Evolutionary conservation across 306 rosid species (phyloP).

Genomic region (Inga leiocalycina): DNA sequence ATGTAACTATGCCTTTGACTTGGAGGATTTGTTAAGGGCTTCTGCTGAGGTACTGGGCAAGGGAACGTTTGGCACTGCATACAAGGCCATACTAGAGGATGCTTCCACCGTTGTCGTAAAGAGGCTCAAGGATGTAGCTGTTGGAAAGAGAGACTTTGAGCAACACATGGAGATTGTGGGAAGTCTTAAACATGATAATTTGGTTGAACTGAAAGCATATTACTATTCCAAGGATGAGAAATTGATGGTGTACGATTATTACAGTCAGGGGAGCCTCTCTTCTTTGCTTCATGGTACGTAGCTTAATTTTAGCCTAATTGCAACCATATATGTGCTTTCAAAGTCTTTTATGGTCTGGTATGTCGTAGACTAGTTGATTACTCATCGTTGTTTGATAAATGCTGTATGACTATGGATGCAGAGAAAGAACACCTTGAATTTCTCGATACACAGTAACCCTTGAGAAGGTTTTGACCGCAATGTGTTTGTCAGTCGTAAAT

Average conservation of each 20-base stretch:
- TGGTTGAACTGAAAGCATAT: constrained; percentile 82
- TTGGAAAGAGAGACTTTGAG: constrained; percentile 73
- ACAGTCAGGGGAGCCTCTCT: constrained; percentile 71
- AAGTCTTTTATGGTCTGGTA: not conserved
- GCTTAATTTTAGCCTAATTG: constrained; percentile 7
- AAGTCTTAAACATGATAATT: constrained; percentile 78
- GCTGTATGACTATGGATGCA: not conserved
- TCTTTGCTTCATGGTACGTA: constrained; percentile 76
- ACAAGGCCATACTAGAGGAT: constrained; percentile 81
- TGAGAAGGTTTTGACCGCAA: not conserved
- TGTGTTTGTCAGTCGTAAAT: not conserved
- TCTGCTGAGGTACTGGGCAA: constrained; percentile 94
- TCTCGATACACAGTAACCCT: not conserved
- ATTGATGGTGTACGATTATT: constrained; percentile 71
- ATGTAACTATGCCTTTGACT: constrained; percentile 76
- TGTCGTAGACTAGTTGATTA: not conserved
- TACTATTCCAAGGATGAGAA: constrained; percentile 80
- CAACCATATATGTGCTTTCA: not conserved
- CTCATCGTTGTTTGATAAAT: not conserved
- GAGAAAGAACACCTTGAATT: not conserved
- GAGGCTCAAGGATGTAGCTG: constrained; percentile 81
- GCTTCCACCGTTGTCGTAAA: constrained; percentile 80
- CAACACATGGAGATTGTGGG: constrained; percentile 86
- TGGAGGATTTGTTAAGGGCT: constrained; percentile 93
- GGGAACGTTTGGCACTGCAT: constrained; percentile 89